Evolutionary conservation across 1,284 basidiomycete genomes (phyloP).

Genomic region (Peniophora sp.): DNA sequence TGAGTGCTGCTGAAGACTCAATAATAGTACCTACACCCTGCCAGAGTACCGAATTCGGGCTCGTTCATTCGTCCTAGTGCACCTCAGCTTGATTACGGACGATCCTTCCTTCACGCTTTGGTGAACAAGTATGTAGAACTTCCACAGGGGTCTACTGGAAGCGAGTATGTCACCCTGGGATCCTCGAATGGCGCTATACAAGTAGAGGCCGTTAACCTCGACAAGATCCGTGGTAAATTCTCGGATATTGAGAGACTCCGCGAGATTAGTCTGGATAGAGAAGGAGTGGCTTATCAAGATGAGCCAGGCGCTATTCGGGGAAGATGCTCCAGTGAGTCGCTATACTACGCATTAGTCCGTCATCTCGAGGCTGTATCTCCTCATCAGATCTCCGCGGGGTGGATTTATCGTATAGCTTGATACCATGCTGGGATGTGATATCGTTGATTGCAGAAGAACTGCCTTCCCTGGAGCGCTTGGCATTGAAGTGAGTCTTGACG

Average conservation of each 20-base stretch:
- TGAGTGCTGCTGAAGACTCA: neutral
- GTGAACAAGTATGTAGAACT: constrained; percentile 67
- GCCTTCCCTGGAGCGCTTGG: constrained; percentile 54
- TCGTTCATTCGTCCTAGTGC: constrained; percentile 69
- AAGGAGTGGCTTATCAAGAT: constrained; percentile 52
- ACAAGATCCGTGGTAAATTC: constrained; percentile 69
- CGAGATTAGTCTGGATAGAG: constrained; percentile 73
- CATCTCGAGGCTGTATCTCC: constrained; percentile 1
- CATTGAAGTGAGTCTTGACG: constrained; percentile 60
- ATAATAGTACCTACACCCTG: constrained; percentile 7
- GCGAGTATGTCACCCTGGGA: constrained; percentile 67
- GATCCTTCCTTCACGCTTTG: constrained; percentile 71
- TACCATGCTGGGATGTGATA: constrained; percentile 68
- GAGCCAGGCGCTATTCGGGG: constrained; percentile 43
- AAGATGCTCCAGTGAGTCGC: constrained; percentile 61
- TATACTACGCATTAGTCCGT: neutral
- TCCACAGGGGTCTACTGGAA: constrained; percentile 39
- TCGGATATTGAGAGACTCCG: constrained; percentile 60
- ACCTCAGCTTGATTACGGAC: constrained; percentile 49
- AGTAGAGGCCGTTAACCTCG: constrained; percentile 81
- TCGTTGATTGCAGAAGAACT: constrained; percentile 61
- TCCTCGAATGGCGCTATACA: constrained; percentile 76
- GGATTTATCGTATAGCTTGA: constrained; percentile 76
- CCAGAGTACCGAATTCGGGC: constrained; percentile 48
- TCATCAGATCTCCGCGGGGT: constrained; percentile 68